These are phyloP conservation scores for Mycena filopes DNA, from an alignment of 768 basidiomycete genomes.

Conservation along the genomic window DNA sequence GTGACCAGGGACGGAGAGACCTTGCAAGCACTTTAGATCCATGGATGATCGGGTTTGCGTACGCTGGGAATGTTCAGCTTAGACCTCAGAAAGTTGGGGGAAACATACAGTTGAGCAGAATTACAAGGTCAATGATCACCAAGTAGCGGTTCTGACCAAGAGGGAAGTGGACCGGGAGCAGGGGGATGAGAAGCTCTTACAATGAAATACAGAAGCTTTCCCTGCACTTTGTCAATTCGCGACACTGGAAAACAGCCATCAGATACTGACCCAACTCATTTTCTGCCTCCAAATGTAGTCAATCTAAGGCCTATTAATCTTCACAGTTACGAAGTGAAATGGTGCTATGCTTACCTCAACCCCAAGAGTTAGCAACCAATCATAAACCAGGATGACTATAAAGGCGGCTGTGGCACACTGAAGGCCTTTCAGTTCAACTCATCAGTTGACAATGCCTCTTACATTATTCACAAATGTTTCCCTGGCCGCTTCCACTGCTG, in stretches of 20 bases:
- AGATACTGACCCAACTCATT: background rate
- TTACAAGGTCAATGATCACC: constrained; percentile 1
- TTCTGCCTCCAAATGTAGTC: constrained; percentile 5
- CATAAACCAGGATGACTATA: background rate
- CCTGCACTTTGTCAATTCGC: background rate
- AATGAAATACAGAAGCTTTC: background rate
- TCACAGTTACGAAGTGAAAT: background rate
- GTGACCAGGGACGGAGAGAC: too few species aligned
- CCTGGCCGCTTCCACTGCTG: background rate
- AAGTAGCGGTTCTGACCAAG: background rate
- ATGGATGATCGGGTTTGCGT: background rate
- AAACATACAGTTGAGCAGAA: constrained; percentile 2
- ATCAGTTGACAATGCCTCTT: background rate
- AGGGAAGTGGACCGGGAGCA: background rate
- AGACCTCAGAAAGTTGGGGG: background rate
- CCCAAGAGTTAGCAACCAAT: background rate
- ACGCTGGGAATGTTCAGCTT: background rate
- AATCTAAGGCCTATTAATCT: background rate
- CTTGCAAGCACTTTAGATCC: background rate
- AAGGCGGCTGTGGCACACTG: background rate
- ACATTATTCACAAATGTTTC: constrained; percentile 1
- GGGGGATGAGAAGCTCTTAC: background rate
- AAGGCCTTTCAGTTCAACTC: background rate
- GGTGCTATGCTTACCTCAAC: background rate
- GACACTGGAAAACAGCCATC: too few species aligned